Percentiles rank a stretch among this genome's conserved stretches.
phyloP scores from a whole-genome alignment of 2,329 filamentous ascomycete species.

The Aspergillus intermedius region DNA sequence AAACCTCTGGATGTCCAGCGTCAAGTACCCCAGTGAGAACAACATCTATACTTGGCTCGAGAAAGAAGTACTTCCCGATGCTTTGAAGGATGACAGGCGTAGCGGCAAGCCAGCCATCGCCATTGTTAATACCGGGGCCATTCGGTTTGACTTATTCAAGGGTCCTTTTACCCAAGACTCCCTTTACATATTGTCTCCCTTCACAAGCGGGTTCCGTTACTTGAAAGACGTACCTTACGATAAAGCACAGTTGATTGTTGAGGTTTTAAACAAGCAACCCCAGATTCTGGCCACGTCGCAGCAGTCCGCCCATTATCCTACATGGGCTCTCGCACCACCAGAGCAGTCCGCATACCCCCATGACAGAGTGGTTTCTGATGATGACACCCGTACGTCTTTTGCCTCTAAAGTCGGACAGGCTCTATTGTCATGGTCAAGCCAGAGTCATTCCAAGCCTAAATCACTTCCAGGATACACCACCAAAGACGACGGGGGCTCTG shows the following conservation, averaged over 20 bases:
- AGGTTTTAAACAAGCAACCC: conserved; percentile 52
- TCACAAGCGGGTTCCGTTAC: conserved; percentile 69
- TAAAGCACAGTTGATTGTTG: conserved; percentile 62
- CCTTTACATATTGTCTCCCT: conserved; percentile 80
- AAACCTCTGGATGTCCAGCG: conserved; percentile 74
- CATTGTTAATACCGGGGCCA: conserved; percentile 80
- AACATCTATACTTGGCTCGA: conserved; percentile 81
- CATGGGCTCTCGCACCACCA: conserved; percentile 37
- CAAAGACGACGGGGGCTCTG: conserved; percentile 69
- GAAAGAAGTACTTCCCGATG: conserved; percentile 63
- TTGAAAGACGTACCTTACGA: conserved; percentile 75
- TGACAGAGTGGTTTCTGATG: conserved; percentile 15
- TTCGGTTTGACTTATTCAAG: conserved; percentile 93
- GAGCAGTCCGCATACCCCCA: conserved; percentile 34
- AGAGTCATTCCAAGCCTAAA: conserved; percentile 25
- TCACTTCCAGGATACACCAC: conserved; percentile 79
- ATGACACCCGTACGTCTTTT: conserved; percentile 5
- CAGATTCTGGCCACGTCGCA: conserved; percentile 37
- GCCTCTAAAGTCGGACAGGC: conserved; percentile 19
- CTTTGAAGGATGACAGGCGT: conserved; percentile 53
- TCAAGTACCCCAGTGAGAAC: conserved; percentile 62
- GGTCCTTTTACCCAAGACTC: conserved; percentile 84
- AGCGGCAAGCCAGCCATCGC: conserved; percentile 58
- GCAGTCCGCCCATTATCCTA: conserved; percentile 11
- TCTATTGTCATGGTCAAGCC: conserved; percentile 16